Base-by-base conservation (phyloP, 148 eudicot species). In the Polygonum aviculare region DNA sequence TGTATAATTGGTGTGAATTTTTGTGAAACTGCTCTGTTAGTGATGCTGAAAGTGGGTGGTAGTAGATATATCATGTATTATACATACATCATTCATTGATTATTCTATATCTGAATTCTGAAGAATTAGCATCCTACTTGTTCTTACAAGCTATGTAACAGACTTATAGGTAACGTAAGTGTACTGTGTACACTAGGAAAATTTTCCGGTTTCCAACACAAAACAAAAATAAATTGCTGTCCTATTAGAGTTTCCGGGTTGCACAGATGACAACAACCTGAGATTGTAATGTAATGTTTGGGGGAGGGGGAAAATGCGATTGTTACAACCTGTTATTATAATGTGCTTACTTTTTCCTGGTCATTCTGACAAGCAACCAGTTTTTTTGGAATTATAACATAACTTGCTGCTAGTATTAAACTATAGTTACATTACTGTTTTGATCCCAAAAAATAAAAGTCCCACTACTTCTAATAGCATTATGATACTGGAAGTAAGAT, bases 41-140 rank as follows among this genome's bases (percentile, higher is more conserved):
- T 60, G 67, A 10, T 35, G 71, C 41, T 67, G 72, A 45, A 67
- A 67, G 3, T 67, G 14, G 45, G 10, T 67, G 72, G 72, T 67
- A 38, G 16, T 26, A 31, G 71, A 65, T 65, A 12, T 36, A 38
- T 62, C 69, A 12, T 62, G 11, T 62, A n/a, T 38, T 67, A 35
- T 41, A 16, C 44, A 67, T 7, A 36, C 72, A 67, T 38, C 40
- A 67, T 67, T 15, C 6, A 5, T 15, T 67, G 41, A 16, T 5
- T 67, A 3, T 36, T 67, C 45, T 36, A 36, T 67, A 10, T 60
- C 38, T 60, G 36, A 60, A 60, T 60, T 12, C 12, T 9, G 67
- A 26, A 60, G 69, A 26, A 21, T 67, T 67, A 38, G 72, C 21
- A 35, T 67, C 41, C 22, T 67, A 11, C 21, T 35, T 36, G 21